These are phyloP conservation scores for Ophiocordyceps camponoti-leonardi DNA, from an alignment of 2,329 filamentous ascomycete genomes.

Conservation along the genomic window DNA sequence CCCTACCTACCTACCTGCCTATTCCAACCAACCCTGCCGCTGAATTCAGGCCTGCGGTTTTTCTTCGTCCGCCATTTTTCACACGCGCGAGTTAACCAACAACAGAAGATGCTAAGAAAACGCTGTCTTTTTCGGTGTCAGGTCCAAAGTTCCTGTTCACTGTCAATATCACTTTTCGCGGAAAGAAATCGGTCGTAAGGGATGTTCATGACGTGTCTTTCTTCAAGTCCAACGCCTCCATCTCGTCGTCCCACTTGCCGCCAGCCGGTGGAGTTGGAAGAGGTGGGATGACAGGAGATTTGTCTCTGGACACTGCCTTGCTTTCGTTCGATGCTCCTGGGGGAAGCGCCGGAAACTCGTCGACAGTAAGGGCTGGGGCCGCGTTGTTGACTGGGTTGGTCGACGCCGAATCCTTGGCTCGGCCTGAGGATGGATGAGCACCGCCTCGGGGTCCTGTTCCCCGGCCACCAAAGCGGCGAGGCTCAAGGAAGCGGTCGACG, in stretches of 20 bases:
- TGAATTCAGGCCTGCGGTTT: too few relatives aligned
- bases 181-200: too few relatives aligned
- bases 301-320: conserved; percentile 2
- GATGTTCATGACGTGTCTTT: conserved; percentile 1
- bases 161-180: too few relatives aligned
- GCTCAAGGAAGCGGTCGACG: conserved; percentile 19
- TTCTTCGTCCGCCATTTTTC: too few relatives aligned
- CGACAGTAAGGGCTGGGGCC: conserved; percentile 9
- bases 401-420: conserved; percentile 5
- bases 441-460: conserved; percentile 16
- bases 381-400: background rate
- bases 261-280: conserved; percentile 13
- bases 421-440: conserved; percentile 3
- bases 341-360: conserved; percentile 20
- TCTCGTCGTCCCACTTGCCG: conserved; percentile 40
- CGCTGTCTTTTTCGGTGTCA: too few relatives aligned
- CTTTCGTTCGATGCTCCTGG: conserved; percentile 8
- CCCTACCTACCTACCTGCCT: too few relatives aligned
- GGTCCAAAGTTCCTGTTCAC: too few relatives aligned
- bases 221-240: conserved; percentile 30
- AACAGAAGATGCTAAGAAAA: too few relatives aligned
- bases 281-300: conserved; percentile 3
- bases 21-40: too few relatives aligned
- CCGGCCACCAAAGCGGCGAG: conserved; percentile 14
- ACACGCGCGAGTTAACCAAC: too few relatives aligned